These are phyloP conservation scores for Eudorina sp. DNA, from an alignment of 139 green algal species.

Conservation along the genomic window DNA sequence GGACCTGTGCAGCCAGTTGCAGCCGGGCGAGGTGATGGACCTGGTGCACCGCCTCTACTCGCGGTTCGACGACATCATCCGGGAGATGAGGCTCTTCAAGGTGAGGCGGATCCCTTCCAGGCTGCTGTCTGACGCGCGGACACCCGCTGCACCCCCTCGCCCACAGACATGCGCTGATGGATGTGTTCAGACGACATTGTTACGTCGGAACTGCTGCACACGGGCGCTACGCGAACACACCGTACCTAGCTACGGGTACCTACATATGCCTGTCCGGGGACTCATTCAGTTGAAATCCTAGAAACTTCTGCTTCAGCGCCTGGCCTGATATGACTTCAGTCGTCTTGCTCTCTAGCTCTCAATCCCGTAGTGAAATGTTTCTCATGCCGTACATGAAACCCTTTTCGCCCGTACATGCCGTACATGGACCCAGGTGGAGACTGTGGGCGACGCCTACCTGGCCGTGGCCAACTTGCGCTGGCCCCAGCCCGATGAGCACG, in stretches of 20 bases:
- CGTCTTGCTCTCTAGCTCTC: background rate
- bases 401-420: background rate
- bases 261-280: background rate
- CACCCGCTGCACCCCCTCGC: no score
- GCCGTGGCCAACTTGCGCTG: constrained; percentile 35
- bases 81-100: constrained; percentile 24
- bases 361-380: background rate
- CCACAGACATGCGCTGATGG: no score
- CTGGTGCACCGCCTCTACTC: constrained; percentile 49
- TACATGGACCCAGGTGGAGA: constrained; percentile 30
- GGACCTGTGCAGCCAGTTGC: constrained; percentile 41
- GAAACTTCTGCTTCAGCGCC: no score
- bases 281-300: background rate
- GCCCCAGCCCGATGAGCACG: constrained; percentile 37
- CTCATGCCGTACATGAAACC: background rate
- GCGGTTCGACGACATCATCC: constrained; percentile 15
- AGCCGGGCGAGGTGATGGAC: constrained; percentile 49
- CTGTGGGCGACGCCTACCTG: constrained; percentile 40
- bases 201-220: no score
- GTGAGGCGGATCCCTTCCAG: no score
- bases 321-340: no score
- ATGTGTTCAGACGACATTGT: no score
- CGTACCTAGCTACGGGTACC: no score
- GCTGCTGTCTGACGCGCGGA: no score
- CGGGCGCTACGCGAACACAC: background rate